Evolutionary conservation across 2,329 filamentous ascomycete genomes (phyloP).

Genomic region (Hypomyces rosellus): DNA sequence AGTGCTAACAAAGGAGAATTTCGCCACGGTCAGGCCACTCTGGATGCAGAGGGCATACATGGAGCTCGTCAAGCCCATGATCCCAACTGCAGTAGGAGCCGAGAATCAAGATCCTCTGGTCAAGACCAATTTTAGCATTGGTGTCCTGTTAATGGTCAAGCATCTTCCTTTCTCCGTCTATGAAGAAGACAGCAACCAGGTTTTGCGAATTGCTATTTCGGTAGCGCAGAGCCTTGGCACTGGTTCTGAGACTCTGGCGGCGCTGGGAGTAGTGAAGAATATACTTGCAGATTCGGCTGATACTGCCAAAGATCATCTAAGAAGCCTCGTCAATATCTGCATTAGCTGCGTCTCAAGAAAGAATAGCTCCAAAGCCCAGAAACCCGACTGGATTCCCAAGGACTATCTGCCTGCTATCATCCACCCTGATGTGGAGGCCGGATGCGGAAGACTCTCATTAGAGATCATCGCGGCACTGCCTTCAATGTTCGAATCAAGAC

Average conservation of each 20-base stretch:
- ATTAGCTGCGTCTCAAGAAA: slow-evolving; percentile 32
- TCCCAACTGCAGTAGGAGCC: slow-evolving; percentile 32
- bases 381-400: slow-evolving; percentile 25
- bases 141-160: slow-evolving; percentile 42
- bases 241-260: slow-evolving; percentile 40
- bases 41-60: slow-evolving; percentile 46
- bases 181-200: slow-evolving; percentile 40
- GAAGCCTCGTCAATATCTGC: slow-evolving; percentile 42
- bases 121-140: slow-evolving; percentile 39
- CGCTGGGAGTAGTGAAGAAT: slow-evolving; percentile 42
- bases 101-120: slow-evolving; percentile 24
- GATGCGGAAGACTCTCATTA: slow-evolving; percentile 42
- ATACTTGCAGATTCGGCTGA: slow-evolving; percentile 42
- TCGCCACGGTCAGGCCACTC: slow-evolving; percentile 38
- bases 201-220: slow-evolving; percentile 45
- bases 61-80: slow-evolving; percentile 39
- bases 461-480: slow-evolving; percentile 44
- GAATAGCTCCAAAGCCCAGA: slow-evolving; percentile 16
- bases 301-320: slow-evolving; percentile 41
- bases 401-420: slow-evolving; percentile 15
- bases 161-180: slow-evolving; percentile 47
- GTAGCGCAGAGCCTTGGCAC: slow-evolving; percentile 36
- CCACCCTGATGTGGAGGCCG: slow-evolving; percentile 20
- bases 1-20: slow-evolving; percentile 34
- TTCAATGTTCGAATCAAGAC: slow-evolving; percentile 39